Base-by-base conservation (phyloP, 805 yeast genomes). In the Gaillardinia entomophila region DNA sequence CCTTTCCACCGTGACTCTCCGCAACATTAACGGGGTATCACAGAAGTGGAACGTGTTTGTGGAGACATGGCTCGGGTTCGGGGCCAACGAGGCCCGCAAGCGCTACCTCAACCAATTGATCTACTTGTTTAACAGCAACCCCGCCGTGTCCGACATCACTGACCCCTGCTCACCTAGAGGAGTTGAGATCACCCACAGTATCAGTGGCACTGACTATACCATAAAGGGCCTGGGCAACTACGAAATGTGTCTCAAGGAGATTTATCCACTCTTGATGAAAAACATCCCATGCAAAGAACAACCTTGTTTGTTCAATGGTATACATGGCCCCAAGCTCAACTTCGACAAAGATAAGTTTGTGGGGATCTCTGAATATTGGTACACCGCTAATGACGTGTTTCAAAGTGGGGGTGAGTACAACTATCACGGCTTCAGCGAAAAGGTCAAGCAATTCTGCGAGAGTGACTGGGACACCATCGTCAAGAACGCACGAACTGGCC, bases 311-410 rank as follows among this genome's bases (percentile, higher is more conserved):
- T 92, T 92, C 55, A 88, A 89, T 57, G 98, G 97, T 20, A 87
- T 87, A 12, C 97, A 90, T 61, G 96, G 88, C 0, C 98, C 98
- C 4, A 74, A 71, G 19, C 76, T 92, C 39, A 87, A 89, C 59
- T 87, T 86, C 50, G 69, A 71, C 11, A 69, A 69, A 30, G 95
- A 87, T 48, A 82, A 77, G 48, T 89, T 92, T 57, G 82, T 92
- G 18, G 98, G 98, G 0, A 81, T 90, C 15, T 85, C 96, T 6
- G 98, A 92, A 57, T 92, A 87, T 61, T 92, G 97, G 97, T 90
- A 92, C 53, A 87, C 97, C 1, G 89, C 96, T 3, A 84, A 88
- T 48, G 97, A 90, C 51, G 75, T 90, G 3, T 89, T 89, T 54
- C 77, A 81, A 25, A 71, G 87, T 62, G 90, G 95, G 3, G 97